Base-by-base conservation (phyloP, 2,329 filamentous ascomycete genomes). In the Pyrenophora teres region DNA sequence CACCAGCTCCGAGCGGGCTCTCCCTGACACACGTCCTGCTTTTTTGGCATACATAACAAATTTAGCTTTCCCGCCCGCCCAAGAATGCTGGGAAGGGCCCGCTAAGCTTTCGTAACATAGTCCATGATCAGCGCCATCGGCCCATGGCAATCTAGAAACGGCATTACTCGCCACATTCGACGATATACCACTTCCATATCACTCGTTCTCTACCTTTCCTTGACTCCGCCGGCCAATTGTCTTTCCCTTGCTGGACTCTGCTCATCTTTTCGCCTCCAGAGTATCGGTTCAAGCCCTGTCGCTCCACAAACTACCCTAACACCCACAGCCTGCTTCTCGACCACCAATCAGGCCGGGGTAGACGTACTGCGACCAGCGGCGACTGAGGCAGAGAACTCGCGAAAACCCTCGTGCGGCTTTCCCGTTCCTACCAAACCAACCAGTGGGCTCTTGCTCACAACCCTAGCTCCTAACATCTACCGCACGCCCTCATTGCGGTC, bases 201-300 rank as follows among this genome's bases (percentile, higher is more conserved):
- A 49, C 61, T 54, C 65, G 46, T 56, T 57, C 52, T 52, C 56
- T 42, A 51, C 54, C 45, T 40, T 50, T 36, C 51, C 57, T 57
- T 56, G 46, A 56, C 59, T 55, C 47, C 46, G 54, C 50, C 54
- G 54, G 40, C 56, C 50, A 56, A 56, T 63, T 21, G 47, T 38
- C 46, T 43, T 52, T 36, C 46, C 52, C 57, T 48, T 47, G 27
- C 42, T 46, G 48, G 50, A 15, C 52, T 46, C 32, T 60, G 66
- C 45, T 62, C 64, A 71, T 71, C 69, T 60, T 62, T 69, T 73
- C 67, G 69, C 70, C 71, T 71, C 66, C 67, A 68, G 57, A 54
- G 43, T 58, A 53, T 68, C 64, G 67, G 68, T 71, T 68, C 56
- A 53, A 47, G 39, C 62, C 60, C 54, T 61, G 62, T 62, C 59